Conservation (phyloP, 345 rosid species). For the Combretum micranthum region DNA sequence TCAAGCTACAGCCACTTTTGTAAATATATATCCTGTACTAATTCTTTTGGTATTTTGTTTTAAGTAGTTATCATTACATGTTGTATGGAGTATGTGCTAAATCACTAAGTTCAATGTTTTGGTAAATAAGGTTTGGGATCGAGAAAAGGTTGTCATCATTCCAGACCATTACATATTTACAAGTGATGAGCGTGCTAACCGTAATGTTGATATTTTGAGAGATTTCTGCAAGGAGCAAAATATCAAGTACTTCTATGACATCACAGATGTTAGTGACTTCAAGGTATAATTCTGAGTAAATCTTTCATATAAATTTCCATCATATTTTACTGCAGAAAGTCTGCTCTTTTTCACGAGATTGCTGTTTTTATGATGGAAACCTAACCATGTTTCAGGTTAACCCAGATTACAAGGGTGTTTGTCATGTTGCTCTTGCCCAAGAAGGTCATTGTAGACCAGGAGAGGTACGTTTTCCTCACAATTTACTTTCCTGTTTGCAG, state of each 20-base stretch:
- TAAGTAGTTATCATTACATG: too few species aligned
- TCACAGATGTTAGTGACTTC: slow-evolving; percentile 76
- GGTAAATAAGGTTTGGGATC: slow-evolving; percentile 83
- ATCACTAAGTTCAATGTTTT: slow-evolving; percentile 5
- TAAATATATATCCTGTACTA: too few species aligned
- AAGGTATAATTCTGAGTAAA: slow-evolving; percentile 36
- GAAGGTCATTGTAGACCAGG: slow-evolving; percentile 99
- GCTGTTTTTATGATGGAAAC: background rate
- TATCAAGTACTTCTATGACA: slow-evolving; percentile 93
- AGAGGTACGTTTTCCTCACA: slow-evolving; percentile 46
- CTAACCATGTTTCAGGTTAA: slow-evolving; percentile 47
- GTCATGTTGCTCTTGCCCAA: slow-evolving; percentile 97
- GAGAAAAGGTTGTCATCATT: slow-evolving; percentile 84
- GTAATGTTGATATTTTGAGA: slow-evolving; percentile 92
- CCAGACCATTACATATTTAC: slow-evolving; percentile 99
- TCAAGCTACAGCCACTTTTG: too few species aligned
- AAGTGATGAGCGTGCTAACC: slow-evolving; percentile 82
- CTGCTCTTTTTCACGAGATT: background rate
- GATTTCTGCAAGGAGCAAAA: slow-evolving; percentile 84
- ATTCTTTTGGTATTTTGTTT: too few species aligned
- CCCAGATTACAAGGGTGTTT: slow-evolving; percentile 98
- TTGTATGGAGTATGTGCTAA: too few species aligned
- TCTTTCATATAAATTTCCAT: background rate
- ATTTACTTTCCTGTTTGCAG: background rate
- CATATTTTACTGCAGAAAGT: background rate